phyloP scores from a whole-genome alignment of 805 yeast species.

The Candida sakaeoensis region DNA sequence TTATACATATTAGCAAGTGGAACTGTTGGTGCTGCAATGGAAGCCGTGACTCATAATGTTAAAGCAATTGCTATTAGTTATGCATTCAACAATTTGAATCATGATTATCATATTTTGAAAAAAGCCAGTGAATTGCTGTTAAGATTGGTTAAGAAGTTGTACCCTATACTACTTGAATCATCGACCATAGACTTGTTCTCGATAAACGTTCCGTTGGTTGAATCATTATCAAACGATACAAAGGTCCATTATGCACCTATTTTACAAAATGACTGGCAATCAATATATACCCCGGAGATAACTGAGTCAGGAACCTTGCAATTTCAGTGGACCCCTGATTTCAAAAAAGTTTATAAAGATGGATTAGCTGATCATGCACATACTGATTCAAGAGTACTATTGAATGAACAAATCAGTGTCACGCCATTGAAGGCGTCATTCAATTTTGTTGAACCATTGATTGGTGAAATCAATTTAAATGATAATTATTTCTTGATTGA shows the following conservation, averaged over 20 bases:
- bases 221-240: conserved; percentile 50
- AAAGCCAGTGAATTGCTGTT: conserved; percentile 71
- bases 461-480: conserved; percentile 55
- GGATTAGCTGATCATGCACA: conserved; percentile 39
- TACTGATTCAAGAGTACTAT: conserved; percentile 69
- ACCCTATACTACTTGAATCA: conserved; percentile 31
- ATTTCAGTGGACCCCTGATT: conserved; percentile 84
- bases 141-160: conserved; percentile 56
- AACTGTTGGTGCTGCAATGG: conserved; percentile 96
- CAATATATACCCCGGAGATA: conserved; percentile 45
- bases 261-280: conserved; percentile 74
- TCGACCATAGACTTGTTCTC: conserved; percentile 65
- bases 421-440: conserved; percentile 65
- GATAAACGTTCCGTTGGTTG: conserved; percentile 78
- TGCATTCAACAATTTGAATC: conserved; percentile 62
- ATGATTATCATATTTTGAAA: conserved; percentile 45
- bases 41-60: conserved; percentile 71
- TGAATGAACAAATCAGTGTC: conserved; percentile 56
- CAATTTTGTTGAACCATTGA: conserved; percentile 45
- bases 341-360: conserved; percentile 58
- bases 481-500: conserved; percentile 30
- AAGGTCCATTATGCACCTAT: conserved; percentile 74
- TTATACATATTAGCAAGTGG: conserved; percentile 89
- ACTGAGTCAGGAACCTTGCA: conserved; percentile 33
- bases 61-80: conserved; percentile 79